Evolutionary conservation across 1,284 basidiomycete species (phyloP).

Genomic region (Puccinia hordei): DNA sequence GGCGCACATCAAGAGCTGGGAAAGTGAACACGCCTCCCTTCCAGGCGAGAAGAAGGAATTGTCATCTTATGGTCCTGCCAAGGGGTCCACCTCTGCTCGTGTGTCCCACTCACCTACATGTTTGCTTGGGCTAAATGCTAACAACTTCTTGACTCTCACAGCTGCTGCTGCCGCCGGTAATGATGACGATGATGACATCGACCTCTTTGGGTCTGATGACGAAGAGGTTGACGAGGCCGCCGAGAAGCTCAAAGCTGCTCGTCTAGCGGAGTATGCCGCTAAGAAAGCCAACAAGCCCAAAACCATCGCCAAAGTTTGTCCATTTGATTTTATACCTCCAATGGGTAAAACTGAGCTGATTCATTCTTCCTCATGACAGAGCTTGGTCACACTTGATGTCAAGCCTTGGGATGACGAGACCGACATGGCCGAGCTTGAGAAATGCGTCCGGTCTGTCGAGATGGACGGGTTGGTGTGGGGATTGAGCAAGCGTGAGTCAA

Average conservation of each 20-base stretch:
- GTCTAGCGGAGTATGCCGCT: constrained; percentile 87
- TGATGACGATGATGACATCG: constrained; percentile 88
- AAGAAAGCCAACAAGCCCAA: constrained; percentile 81
- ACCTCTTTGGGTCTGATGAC: constrained; percentile 84
- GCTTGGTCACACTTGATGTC: constrained; percentile 91
- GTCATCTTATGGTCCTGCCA: constrained; percentile 60
- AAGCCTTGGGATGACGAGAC: constrained; percentile 98
- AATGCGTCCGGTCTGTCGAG: constrained; percentile 79
- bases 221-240: constrained; percentile 91
- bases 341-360: no score
- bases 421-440: constrained; percentile 86
- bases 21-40: constrained; percentile 73
- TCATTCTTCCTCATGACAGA: constrained; percentile 64
- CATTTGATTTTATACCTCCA: neutral
- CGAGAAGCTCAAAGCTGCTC: constrained; percentile 90
- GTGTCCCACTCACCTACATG: constrained; percentile 2
- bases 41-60: constrained; percentile 78
- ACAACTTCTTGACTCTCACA: constrained; percentile 62
- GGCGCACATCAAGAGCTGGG: constrained; percentile 85
- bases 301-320: constrained; percentile 78
- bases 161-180: constrained; percentile 64
- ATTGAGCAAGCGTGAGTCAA: constrained; percentile 56
- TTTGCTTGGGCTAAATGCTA: constrained; percentile 60
- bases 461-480: constrained; percentile 94
- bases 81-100: constrained; percentile 52